A percentile compares a stretch with the other conserved stretches of the same genome.
Evolutionary conservation across 345 rosid species (phyloP).

Genomic region (Theobroma cacao): DNA sequence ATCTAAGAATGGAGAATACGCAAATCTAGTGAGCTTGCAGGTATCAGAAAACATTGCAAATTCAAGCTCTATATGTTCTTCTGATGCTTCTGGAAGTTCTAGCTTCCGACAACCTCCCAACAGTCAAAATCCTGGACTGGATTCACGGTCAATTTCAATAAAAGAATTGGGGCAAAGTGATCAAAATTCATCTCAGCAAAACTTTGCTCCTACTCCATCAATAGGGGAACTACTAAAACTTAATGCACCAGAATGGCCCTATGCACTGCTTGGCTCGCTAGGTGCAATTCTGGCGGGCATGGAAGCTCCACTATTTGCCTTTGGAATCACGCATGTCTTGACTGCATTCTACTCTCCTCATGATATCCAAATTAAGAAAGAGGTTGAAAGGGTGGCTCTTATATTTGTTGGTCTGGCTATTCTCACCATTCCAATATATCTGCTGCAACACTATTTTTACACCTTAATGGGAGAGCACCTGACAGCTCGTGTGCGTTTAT

Average conservation of each 20-base stretch:
- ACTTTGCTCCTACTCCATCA: constrained; percentile 24
- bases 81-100: constrained; percentile 32
- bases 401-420: constrained; percentile 49
- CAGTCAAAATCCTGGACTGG: constrained; percentile 21
- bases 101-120: constrained; percentile 40
- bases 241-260: constrained; percentile 85
- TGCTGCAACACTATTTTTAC: constrained; percentile 74
- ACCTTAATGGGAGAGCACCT: constrained; percentile 84
- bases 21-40: constrained; percentile 55
- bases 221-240: constrained; percentile 61
- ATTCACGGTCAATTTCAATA: neutral
- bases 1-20: constrained; percentile 66
- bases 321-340: constrained; percentile 62
- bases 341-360: constrained; percentile 59
- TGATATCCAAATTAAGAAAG: constrained; percentile 38
- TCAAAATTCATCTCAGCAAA: constrained; percentile 18
- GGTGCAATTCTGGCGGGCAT: constrained; percentile 82
- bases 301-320: constrained; percentile 68
- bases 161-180: constrained; percentile 14
- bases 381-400: constrained; percentile 43
- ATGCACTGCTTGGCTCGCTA: constrained; percentile 69
- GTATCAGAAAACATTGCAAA: constrained; percentile 32
- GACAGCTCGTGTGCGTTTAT: constrained; percentile 67
- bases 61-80: constrained; percentile 28
- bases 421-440: constrained; percentile 55